Percentiles rank a stretch among this genome's conserved stretches.
Conservation (phyloP, 306 rosid genomes). For the Casuarina equisetifolia region DNA sequence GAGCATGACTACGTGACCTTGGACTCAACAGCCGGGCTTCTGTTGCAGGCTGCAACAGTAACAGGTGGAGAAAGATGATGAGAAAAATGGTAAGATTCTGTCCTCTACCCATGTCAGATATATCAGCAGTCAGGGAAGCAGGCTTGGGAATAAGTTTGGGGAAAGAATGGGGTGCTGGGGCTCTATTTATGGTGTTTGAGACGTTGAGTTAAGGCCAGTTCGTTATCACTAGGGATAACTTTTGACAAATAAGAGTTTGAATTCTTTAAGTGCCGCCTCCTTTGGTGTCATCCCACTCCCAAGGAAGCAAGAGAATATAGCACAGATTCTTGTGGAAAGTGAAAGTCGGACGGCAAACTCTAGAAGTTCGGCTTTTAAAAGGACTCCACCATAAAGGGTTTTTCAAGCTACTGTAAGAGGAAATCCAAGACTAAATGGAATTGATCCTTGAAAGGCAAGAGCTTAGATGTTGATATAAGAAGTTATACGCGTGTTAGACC, state of each 20-base stretch:
- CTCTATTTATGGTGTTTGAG: constrained; percentile 44
- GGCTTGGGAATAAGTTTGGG: constrained; percentile 19
- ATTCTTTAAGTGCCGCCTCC: constrained; percentile 27
- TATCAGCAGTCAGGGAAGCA: not conserved
- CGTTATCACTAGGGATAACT: not conserved
- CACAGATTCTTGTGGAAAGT: constrained; percentile 33
- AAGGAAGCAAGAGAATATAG: constrained; percentile 29
- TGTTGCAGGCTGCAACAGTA: constrained; percentile 15
- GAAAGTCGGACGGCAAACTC: constrained; percentile 19
- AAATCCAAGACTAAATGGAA: not conserved
- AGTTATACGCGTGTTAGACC: constrained; percentile 7
- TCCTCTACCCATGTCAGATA: constrained; percentile 40
- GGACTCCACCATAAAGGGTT: constrained; percentile 14
- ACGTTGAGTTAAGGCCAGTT: not conserved
- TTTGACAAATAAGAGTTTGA: not conserved
- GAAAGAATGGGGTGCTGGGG: constrained; percentile 16
- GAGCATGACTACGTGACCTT: not conserved
- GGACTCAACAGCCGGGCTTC: constrained; percentile 41
- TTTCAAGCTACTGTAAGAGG: not conserved
- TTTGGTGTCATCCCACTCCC: constrained; percentile 13
- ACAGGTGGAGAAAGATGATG: constrained; percentile 29
- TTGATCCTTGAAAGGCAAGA: not conserved
- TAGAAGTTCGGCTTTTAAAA: constrained; percentile 20
- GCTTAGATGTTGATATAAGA: not conserved
- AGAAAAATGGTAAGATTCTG: constrained; percentile 26